Conservation (phyloP, 129 eudicot species). For the Solidago caesia region DNA sequence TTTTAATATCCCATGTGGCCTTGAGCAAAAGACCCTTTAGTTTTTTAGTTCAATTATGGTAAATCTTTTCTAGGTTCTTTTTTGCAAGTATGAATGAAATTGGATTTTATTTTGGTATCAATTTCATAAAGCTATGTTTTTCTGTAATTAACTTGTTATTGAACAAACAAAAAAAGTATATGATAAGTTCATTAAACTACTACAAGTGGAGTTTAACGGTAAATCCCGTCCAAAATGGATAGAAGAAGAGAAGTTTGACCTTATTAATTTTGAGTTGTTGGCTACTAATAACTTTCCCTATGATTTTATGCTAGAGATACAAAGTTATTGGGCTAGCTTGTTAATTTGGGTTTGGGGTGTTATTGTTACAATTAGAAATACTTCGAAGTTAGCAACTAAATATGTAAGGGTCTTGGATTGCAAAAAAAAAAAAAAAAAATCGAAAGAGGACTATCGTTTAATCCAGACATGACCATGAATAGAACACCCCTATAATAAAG, state of each 20-base stretch:
- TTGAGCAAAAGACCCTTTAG: too few species aligned
- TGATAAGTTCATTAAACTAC: neutral
- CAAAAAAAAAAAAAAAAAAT: too few species aligned
- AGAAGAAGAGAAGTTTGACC: too few species aligned
- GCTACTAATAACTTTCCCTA: too few species aligned
- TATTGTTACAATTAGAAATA: neutral
- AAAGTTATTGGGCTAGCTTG: too few species aligned
- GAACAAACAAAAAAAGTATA: neutral
- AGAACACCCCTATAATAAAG: neutral
- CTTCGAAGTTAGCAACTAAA: neutral
- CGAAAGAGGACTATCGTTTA: too few species aligned
- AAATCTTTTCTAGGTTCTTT: neutral
- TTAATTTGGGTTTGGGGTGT: too few species aligned
- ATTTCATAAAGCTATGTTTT: neutral
- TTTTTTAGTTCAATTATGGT: neutral
- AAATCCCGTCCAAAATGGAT: too few species aligned
- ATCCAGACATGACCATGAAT: too few species aligned
- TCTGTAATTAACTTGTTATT: neutral
- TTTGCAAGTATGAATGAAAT: neutral
- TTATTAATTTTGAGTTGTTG: too few species aligned
- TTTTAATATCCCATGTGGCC: too few species aligned
- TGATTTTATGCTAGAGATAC: too few species aligned
- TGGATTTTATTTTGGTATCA: neutral
- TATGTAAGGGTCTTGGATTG: neutral
- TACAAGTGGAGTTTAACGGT: neutral